phyloP scores from a whole-genome alignment of 176 grass and related monocot species.

The Lolium rigidum region DNA sequence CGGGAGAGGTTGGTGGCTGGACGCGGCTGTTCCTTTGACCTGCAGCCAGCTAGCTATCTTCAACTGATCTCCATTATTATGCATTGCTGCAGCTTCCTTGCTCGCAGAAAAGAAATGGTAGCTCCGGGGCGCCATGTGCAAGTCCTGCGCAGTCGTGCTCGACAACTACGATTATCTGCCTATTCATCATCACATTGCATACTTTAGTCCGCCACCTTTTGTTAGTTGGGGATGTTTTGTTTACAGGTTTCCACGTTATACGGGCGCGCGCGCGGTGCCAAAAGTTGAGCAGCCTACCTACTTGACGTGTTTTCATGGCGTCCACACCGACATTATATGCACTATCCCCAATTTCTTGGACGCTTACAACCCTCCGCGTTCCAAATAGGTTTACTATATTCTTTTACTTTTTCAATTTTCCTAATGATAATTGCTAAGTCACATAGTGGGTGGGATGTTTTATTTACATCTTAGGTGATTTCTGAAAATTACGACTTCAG shows the following conservation, averaged over 20 bases:
- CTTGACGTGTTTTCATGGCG: constrained; percentile 7
- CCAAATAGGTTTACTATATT: too few relatives aligned
- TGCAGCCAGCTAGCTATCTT: not conserved
- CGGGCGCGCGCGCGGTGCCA: not conserved
- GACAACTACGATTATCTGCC: not conserved
- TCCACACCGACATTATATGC: not conserved
- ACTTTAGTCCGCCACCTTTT: not conserved
- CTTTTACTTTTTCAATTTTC: not conserved
- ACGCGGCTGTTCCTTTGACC: constrained; percentile 42
- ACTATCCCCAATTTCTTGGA: not conserved
- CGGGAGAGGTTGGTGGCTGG: not conserved
- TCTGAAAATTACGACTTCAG: not conserved
- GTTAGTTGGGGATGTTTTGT: not conserved
- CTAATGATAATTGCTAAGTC: not conserved
- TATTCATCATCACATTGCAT: not conserved
- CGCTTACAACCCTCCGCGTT: not conserved
- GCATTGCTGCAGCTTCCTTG: constrained; percentile 12
- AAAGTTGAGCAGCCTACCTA: not conserved
- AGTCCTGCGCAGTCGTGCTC: not conserved
- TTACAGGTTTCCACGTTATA: constrained; percentile 35
- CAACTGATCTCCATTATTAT: not conserved
- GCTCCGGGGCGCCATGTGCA: constrained; percentile 20
- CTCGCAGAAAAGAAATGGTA: not conserved
- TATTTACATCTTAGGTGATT: not conserved
- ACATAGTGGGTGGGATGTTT: not conserved